Evolutionary conservation across 139 green algal genomes (phyloP), one percentile per base, ranked within the genome.

Genomic region (Deuterostichococcus epilithicus): DNA sequence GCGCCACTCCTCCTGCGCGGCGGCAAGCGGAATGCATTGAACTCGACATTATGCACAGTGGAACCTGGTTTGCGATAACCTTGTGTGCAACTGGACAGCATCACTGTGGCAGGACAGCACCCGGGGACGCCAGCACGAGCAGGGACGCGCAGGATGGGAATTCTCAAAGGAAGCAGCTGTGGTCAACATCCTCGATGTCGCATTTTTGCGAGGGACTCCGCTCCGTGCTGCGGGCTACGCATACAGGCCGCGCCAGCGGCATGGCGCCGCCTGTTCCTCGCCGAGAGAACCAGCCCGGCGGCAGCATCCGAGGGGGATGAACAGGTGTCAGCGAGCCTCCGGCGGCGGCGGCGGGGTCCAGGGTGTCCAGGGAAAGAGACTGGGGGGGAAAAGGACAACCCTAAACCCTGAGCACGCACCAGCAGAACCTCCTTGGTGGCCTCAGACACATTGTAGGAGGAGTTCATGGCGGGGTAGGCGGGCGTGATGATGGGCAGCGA

Each of bases 401-500:
- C 25, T 34, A 39, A 8, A 78, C 76, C 67, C n/a, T n/a, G n/a
- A n/a, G 35, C 32, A 3, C 44, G 28, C 66, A 82, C 78, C 78
- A 82, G 86, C 85, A 96, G 94, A 39, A 95, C 81, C 18, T 80
- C 70, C 70, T 94, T 81, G 35, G 93, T 97, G 82, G 78, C 90
- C 44, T 94, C 86, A 2, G 86, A 94, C 1, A 98, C 94, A 78
- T 97, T 98, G 89, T 97, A 98, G 52, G 82, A 89, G 28, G 89
- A 96, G 84, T 99, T 99, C 87, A 96, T 94, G 73, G 87, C 91
- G 1, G 95, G 95, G 86, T 99, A 99, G n/a, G 90, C 86, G 30
- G 95, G 95, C 6, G 95, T 99, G 86, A 99, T 98, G 84, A 99
- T 95, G 63, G 95, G 95, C 93, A 99, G 97, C 28, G 98, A 85